Base-by-base conservation (phyloP, 169 alveolate species). In the Eimeria zaria region DNA sequence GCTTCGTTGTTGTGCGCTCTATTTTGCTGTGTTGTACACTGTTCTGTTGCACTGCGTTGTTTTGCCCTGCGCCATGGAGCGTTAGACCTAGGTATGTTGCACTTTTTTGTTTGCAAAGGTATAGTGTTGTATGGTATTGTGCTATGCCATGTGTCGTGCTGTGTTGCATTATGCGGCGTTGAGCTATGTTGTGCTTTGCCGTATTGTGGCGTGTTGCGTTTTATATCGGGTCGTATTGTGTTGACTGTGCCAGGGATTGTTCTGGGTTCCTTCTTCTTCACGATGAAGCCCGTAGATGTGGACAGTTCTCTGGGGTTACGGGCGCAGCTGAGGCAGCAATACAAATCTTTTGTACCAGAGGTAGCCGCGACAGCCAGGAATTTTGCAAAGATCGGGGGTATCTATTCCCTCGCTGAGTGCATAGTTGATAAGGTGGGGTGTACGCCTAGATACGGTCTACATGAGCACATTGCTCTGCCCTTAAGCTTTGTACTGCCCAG, bases 331-430 rank as follows among this genome's bases (percentile, higher is more conserved):
- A 48, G 91, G 62, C 96, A 96, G 89, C 97, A 93, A 53, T 96
- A 96, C 78, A 93, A 92, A 76, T 55, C 83, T 48, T 96, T 96
- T 55, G 71, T 89, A 24, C 95, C 95, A 0, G 97, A 93, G 1
- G 96, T 94, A 51, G 85, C 91, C 48, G 62, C 92, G 71, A 89
- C 95, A 48, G 95, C 97, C 27, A 96, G 92, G 51, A 94, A 62
- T 62, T 96, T 96, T n/a, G 96, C 97, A 36, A 94, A 98, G 90
- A 73, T 97, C 46, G 98, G 98, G 4, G 97, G 96, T 87, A 48
- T 98, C n/a, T 98, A 97, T 84, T 98, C 98, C n/a, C 80, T 97
- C 24, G 69, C 93, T 58, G 98, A 98, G 91, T 97, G 98, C 93
- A 62, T 96, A 85, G 92, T 98, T 73, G 97, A 98, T 89, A 95